Evolutionary conservation across 1,139 yeast species (phyloP).

Genomic region (Sugiyamaella castrensis): DNA sequence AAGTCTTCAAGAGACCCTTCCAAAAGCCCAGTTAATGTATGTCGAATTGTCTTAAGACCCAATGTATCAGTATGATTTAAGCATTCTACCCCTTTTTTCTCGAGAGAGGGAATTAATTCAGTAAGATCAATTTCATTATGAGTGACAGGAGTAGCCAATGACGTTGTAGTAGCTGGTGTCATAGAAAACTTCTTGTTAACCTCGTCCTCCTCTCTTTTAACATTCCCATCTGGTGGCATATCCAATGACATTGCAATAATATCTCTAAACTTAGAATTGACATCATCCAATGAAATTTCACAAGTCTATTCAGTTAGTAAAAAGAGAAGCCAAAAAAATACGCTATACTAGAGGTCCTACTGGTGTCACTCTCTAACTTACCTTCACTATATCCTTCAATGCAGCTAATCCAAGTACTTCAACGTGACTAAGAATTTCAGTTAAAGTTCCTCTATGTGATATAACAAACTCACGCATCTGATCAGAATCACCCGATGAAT

Average conservation of each 20-base stretch:
- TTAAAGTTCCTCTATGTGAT: constrained; percentile 31
- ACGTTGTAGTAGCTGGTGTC: background rate
- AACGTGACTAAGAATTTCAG: constrained; percentile 54
- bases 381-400: constrained; percentile 44
- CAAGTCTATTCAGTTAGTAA: constrained; percentile 25
- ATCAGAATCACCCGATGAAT: constrained; percentile 26
- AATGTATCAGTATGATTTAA: constrained; percentile 71
- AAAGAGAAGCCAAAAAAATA: background rate
- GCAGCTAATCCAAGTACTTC: constrained; percentile 71
- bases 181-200: background rate
- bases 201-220: constrained; percentile 7
- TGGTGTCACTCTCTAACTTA: constrained; percentile 24
- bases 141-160: background rate
- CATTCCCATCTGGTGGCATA: background rate
- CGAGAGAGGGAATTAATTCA: constrained; percentile 25
- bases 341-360: no score
- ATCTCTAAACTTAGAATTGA: constrained; percentile 41
- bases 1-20: constrained; percentile 24
- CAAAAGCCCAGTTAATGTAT: constrained; percentile 65
- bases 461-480: constrained; percentile 31
- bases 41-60: constrained; percentile 78
- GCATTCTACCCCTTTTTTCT: constrained; percentile 53
- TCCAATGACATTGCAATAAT: constrained; percentile 30
- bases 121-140: background rate
- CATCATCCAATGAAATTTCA: constrained; percentile 34